Evolutionary conservation across 306 rosid species (phyloP), one percentile per base, ranked within the genome.

Genomic region (Fragaria vesca): DNA sequence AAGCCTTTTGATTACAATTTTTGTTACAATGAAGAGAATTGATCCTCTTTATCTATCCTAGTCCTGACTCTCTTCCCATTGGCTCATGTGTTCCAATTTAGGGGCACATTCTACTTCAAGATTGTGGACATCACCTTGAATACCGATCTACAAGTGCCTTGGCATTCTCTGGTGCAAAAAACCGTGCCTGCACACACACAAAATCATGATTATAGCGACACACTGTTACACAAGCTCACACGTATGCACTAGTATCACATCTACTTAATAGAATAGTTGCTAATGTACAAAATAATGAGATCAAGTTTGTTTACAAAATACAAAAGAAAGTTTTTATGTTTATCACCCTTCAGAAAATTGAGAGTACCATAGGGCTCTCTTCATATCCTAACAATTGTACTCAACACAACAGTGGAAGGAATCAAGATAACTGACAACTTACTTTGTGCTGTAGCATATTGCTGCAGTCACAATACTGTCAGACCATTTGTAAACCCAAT

Each of bases 151-250:
- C 97, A 30, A 94, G 90, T 81, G 88, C 89, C 88, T 90, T 94
- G 68, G 96, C 98, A 36, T 84, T 89, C 47, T 89, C 93, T 9
- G 97, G 93, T 75, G 97, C 98, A 74, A 94, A 92, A 83, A 94
- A 90, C 78, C 97, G 86, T 50, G 98, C 97, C 98, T 92, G 88
- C 86, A 82, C 62, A 78, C 20, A 20, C 74, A 40, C 34, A 69
- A 5, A 68, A 69, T 9, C 47, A 18, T 15, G 38, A 42, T 24
- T 42, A 73, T 26, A 15, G 54, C 11, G 9, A 21, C 6, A 57
- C 8, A 3, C 15, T 8, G 38, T 30, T 45, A 40, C 15, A 32
- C 0, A 1, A 72, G 54, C 48, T 18, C 17, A 32, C 30, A 0
- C 8, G 42, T 38, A 60, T 17, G 46, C 48, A 68, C 68, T 12